Base-by-base conservation (phyloP, 2,329 filamentous ascomycete species). In the Ascochyta koolunga region DNA sequence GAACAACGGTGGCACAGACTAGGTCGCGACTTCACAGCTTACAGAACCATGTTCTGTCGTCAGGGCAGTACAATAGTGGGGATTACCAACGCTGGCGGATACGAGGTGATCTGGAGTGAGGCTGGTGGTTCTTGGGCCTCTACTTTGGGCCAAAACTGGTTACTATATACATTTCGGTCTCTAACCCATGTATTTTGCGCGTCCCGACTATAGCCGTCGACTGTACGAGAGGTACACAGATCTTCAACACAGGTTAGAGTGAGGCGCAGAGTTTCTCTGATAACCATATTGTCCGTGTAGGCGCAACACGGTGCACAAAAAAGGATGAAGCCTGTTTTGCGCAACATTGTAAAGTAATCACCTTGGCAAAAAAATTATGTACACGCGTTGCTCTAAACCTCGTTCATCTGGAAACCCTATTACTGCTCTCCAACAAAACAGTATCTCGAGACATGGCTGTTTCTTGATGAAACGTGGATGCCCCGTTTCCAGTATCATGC, bases 41-140 rank as follows among this genome's bases (percentile, higher is more conserved):
- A 50, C 29, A 39, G 51, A 54, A 50, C 51, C 51, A 54, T 54
- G 51, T 54, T 29, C 44, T 44, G 50, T 49, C 39, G 35, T 48
- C 38, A 54, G 39, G 29, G 35, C 45, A 40, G 45, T 36, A 32
- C 40, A 40, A 38, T 45, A 27, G 51, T 39, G 27, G 39, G 44
- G 43, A 38, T 42, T 38, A 39, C 16, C 25, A 19, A 48, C 38
- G 43, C n/a, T 40, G 31, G 24, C 24, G 29, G 8, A 13, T 24
- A 42, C 46, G 38, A 22, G 46, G 15, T 31, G 40, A 33, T 39
- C 19, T 44, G 32, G 25, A 50, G 33, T 50, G 48, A 50, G 37
- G 46, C 46, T 42, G n/a, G 37, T 19, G 5, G n/a, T n/a, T 48
- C 43, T 48, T 35, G 38, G 43, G 37, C 36, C 4, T 4, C 38